Conservation (phyloP, 768 basidiomycete genomes). For the Termitomyces sp. region DNA sequence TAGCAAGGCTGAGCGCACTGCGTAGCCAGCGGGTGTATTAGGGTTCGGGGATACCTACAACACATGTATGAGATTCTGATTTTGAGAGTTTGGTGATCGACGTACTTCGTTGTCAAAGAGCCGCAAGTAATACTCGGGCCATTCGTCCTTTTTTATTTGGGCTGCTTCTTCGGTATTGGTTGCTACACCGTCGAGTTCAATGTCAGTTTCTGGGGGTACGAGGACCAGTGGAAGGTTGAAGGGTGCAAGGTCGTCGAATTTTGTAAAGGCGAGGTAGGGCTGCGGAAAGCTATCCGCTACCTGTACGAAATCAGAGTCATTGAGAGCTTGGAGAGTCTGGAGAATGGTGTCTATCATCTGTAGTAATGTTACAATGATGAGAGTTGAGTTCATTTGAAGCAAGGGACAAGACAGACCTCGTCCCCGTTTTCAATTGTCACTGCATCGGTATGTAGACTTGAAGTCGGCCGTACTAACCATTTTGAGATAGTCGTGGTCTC, state of each 20-base stretch:
- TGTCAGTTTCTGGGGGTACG: conserved; percentile 78
- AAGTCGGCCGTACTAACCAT: conserved; percentile 63
- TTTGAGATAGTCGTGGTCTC: conserved; percentile 59
- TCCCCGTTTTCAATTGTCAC: conserved; percentile 49
- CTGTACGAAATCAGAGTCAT: conserved; percentile 58
- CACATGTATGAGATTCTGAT: conserved; percentile 8
- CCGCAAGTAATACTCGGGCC: conserved; percentile 70
- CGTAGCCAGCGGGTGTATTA: conserved; percentile 72
- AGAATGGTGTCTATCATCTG: conserved; percentile 80
- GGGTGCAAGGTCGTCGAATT: conserved; percentile 42
- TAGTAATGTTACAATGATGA: conserved; percentile 8
- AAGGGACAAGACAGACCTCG: conserved; percentile 47
- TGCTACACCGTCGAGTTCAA: conserved; percentile 73
- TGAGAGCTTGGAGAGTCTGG: conserved; percentile 57
- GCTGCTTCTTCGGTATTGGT: conserved; percentile 70
- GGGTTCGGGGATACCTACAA: conserved; percentile 77
- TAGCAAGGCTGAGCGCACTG: conserved; percentile 68
- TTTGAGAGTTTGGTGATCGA: conserved; percentile 1
- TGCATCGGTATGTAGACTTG: conserved; percentile 47
- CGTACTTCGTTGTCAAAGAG: conserved; percentile 63
- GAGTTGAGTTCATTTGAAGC: not conserved
- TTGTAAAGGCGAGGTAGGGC: conserved; percentile 56
- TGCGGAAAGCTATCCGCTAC: conserved; percentile 57
- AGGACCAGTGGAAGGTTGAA: conserved; percentile 77
- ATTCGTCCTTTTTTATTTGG: conserved; percentile 77